Evolutionary conservation across 2,329 filamentous ascomycete genomes (phyloP).

Genomic region (Verticillium albo-atrum): DNA sequence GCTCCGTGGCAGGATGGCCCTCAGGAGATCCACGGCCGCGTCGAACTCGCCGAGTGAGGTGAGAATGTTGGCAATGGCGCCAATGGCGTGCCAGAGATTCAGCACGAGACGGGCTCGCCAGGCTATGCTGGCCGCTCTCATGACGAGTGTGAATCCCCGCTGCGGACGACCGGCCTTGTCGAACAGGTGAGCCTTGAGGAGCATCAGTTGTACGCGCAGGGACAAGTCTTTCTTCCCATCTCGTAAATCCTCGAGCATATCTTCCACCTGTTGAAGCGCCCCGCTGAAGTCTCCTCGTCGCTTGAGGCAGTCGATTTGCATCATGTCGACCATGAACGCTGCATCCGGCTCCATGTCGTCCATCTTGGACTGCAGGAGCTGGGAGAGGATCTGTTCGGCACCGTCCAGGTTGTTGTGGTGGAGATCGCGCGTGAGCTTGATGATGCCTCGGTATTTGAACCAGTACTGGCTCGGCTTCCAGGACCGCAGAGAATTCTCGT

Average conservation of each 20-base stretch:
- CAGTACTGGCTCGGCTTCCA: conserved; percentile 76
- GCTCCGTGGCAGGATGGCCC: conserved; percentile 68
- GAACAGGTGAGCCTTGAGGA: conserved; percentile 68
- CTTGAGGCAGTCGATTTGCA: conserved; percentile 48
- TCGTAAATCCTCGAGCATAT: conserved; percentile 33
- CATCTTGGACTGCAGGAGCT: conserved; percentile 45
- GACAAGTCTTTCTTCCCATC: conserved; percentile 51
- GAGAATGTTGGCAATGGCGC: conserved; percentile 63
- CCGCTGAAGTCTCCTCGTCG: conserved; percentile 42
- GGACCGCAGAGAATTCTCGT: conserved; percentile 60
- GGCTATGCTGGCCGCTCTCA: conserved; percentile 71
- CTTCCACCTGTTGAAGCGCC: conserved; percentile 44
- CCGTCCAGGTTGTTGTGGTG: conserved; percentile 49
- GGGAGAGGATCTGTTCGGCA: conserved; percentile 44
- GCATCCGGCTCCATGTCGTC: conserved; percentile 50
- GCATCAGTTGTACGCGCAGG: conserved; percentile 65
- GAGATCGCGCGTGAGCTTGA: conserved; percentile 61
- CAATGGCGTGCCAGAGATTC: conserved; percentile 68
- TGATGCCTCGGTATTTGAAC: conserved; percentile 60
- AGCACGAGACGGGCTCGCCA: conserved; percentile 65
- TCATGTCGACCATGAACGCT: conserved; percentile 42
- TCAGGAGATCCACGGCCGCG: conserved; percentile 59
- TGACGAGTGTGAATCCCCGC: conserved; percentile 70
- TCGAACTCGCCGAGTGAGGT: conserved; percentile 66
- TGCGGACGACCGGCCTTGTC: conserved; percentile 64